Evolutionary conservation across 768 basidiomycete species (phyloP), one percentile per base, ranked within the genome.

Genomic region (Pluteus cervinus): DNA sequence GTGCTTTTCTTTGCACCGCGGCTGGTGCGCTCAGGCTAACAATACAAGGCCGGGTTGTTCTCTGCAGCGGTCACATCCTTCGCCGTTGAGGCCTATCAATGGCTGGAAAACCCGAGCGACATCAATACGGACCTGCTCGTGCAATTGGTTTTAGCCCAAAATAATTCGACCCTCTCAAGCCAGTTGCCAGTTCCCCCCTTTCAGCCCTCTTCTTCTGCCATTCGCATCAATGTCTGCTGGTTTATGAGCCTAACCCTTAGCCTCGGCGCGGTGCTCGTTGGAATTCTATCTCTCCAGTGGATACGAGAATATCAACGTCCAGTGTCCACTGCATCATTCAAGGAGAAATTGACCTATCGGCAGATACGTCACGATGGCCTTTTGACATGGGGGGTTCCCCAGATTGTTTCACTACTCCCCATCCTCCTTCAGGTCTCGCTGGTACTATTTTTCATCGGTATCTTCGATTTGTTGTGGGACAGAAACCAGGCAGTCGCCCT

Each of bases 201-300:
- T 22, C 37, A 41, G 23, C 40, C 43, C n/a, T 33, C 40, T 20
- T 23, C 30, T 12, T 38, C 42, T 9, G 47, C 36, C 9, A 38
- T 52, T 15, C 46, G 51, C 10, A 48, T 55, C 39, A 55, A 53
- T 36, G 43, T 48, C 12, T 46, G 46, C 10, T 53, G 50, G 48
- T 55, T 50, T 38, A 26, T 45, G 4, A 55, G 54, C 40, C 38
- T 56, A 14, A 47, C 49, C 7, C 33, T 56, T 12, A 48, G 51
- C 35, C 42, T 57, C 11, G 41, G 44, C 11, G 42, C 53, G 4
- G 53, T 49, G 4, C 34, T 54, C n/a, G 16, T 53, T 7, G 53
- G 51, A 16, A 57, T 52, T 11, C 36, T 53, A n/a, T 51, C 48
- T 39, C 42, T 46, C 37, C 55, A 57, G 22, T 55, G 55, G 57